phyloP scores from a whole-genome alignment of 1,284 basidiomycete genomes.

The Ceratobasidium sp. region DNA sequence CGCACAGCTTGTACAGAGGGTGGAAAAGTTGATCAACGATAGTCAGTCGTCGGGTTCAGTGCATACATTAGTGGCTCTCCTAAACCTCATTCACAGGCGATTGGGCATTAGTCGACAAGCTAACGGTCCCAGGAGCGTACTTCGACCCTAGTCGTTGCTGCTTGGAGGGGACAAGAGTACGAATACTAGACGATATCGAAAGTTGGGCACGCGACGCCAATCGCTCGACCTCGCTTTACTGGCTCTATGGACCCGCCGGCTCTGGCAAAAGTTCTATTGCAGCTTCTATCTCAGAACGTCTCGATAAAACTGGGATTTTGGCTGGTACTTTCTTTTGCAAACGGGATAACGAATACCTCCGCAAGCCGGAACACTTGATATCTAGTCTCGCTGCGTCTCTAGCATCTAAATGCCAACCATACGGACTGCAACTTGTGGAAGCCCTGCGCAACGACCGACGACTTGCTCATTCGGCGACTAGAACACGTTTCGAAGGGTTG shows the following conservation, averaged over 20 bases:
- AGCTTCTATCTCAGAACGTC: not conserved
- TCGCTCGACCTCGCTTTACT: not conserved
- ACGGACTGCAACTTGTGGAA: not conserved
- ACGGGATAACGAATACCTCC: constrained; percentile 11
- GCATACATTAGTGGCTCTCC: too few relatives aligned
- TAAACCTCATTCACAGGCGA: not conserved
- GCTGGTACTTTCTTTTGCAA: constrained; percentile 13
- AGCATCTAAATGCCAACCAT: not conserved
- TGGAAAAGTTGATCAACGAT: too few relatives aligned
- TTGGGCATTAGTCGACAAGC: not conserved
- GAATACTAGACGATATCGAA: not conserved
- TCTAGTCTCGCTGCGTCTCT: not conserved
- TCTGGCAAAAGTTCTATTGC: constrained; percentile 13
- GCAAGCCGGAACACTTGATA: constrained; percentile 9
- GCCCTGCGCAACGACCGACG: not conserved
- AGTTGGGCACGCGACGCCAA: not conserved
- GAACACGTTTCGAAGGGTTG: not conserved
- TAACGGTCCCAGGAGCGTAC: not conserved
- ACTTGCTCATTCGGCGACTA: not conserved
- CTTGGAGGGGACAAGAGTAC: not conserved
- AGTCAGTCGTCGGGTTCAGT: too few relatives aligned
- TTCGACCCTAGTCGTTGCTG: not conserved
- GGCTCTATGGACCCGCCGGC: constrained; percentile 12
- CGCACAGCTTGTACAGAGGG: too few relatives aligned
- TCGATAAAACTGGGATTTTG: not conserved